phyloP scores from a whole-genome alignment of 345 rosid genomes.

The Capsella bursapastoris region DNA sequence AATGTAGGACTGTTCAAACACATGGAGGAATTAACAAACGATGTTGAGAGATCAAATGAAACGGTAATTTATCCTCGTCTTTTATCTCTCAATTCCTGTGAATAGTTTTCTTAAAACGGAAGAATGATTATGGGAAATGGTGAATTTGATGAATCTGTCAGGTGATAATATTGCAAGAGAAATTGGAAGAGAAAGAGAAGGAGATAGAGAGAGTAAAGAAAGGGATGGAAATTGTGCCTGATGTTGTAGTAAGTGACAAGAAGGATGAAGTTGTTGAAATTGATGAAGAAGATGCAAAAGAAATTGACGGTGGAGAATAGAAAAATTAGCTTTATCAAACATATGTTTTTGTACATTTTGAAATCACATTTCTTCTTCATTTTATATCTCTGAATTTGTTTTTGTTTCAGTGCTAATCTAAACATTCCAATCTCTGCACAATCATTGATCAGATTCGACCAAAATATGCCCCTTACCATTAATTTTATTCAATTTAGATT shows the following conservation, averaged over 20 bases:
- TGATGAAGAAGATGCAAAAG: conserved; percentile 44
- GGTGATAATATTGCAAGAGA: conserved; percentile 78
- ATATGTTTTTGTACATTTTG: conserved; percentile 28
- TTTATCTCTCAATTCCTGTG: background rate
- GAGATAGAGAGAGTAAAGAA: conserved; percentile 56
- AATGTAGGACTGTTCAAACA: conserved; percentile 67
- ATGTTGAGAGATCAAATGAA: conserved; percentile 90
- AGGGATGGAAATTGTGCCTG: conserved; percentile 46
- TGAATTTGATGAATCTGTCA: conserved; percentile 35
- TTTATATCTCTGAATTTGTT: conserved; percentile 6
- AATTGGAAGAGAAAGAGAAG: conserved; percentile 69
- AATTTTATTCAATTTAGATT: no score
- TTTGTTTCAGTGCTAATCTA: conserved; percentile 1
- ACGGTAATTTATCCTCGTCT: conserved; percentile 51
- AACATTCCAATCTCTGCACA: background rate
- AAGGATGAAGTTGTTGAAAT: conserved; percentile 43
- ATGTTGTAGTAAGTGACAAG: conserved; percentile 29
- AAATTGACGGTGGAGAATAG: conserved; percentile 42
- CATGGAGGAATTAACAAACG: conserved; percentile 75
- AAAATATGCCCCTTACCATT: no score
- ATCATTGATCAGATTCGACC: no score
- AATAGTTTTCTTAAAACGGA: background rate
- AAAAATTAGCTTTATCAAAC: conserved; percentile 25
- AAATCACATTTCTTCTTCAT: conserved; percentile 27
- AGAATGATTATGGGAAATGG: conserved; percentile 2